Evolutionary conservation across 2,329 filamentous ascomycete species (phyloP).

Genomic region (Xylariaceae sp.): DNA sequence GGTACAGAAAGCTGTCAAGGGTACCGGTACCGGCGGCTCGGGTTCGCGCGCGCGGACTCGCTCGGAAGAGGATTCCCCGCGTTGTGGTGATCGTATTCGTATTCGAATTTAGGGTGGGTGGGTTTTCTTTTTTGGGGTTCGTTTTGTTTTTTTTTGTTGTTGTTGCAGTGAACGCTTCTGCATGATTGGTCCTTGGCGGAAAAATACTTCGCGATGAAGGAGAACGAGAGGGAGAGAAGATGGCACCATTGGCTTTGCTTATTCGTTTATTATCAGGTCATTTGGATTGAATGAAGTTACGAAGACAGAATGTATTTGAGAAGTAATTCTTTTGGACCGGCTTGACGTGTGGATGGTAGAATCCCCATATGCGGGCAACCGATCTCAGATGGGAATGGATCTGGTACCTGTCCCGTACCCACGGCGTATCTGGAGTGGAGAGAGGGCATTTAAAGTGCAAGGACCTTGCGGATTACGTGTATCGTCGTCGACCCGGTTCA

Average conservation of each 20-base stretch:
- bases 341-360: too few relatives aligned
- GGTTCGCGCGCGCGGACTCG: background rate
- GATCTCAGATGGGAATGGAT: background rate
- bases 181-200: too few relatives aligned
- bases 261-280: too few relatives aligned
- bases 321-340: too few relatives aligned
- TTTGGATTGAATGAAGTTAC: too few relatives aligned
- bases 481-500: background rate
- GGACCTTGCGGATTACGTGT: too few relatives aligned
- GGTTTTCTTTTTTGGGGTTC: background rate
- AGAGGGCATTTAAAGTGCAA: background rate
- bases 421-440: background rate
- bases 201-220: too few relatives aligned
- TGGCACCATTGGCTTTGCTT: too few relatives aligned
- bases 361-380: too few relatives aligned
- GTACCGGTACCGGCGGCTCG: background rate
- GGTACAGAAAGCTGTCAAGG: background rate
- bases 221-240: too few relatives aligned
- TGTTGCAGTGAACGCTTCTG: too few relatives aligned
- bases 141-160: background rate
- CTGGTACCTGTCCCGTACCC: background rate
- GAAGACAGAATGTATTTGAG: too few relatives aligned
- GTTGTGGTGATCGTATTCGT: background rate
- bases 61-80: background rate
- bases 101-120: background rate